Conservation (phyloP, 2,329 filamentous ascomycete species). For the Tricladium varicosporioides region DNA sequence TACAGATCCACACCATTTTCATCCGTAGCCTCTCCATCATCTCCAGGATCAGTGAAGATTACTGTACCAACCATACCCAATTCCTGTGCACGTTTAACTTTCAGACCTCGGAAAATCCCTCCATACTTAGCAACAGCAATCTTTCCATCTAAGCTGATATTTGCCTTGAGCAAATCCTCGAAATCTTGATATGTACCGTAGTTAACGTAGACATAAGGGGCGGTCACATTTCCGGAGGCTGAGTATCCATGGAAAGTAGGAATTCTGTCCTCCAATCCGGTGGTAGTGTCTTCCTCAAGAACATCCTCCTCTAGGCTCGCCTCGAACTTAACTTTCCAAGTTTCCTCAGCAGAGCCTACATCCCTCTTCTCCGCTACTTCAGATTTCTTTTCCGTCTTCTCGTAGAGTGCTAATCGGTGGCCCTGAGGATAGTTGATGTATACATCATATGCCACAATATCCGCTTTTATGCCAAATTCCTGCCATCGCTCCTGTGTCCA, state of each 20-base stretch:
- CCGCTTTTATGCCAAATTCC: conserved; percentile 64
- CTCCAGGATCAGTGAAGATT: conserved; percentile 85
- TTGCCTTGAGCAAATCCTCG: conserved; percentile 73
- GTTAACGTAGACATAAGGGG: conserved; percentile 83
- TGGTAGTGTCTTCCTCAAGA: conserved; percentile 79
- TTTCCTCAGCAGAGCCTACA: conserved; percentile 41
- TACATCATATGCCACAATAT: conserved; percentile 69
- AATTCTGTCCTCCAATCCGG: conserved; percentile 66
- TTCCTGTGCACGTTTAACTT: conserved; percentile 89
- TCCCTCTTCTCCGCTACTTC: neutral
- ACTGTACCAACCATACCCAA: conserved; percentile 83
- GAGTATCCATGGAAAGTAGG: conserved; percentile 96
- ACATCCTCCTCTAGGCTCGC: conserved; percentile 83
- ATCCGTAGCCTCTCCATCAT: conserved; percentile 80
- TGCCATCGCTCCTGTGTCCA: conserved; percentile 76
- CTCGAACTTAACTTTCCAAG: conserved; percentile 70
- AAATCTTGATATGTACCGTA: conserved; percentile 87
- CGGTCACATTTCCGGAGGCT: conserved; percentile 87
- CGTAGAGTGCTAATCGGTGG: conserved; percentile 65
- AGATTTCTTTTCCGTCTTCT: conserved; percentile 41
- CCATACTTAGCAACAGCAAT: conserved; percentile 88
- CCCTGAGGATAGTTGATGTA: conserved; percentile 77
- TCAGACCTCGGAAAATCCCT: conserved; percentile 81
- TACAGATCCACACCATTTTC: conserved; percentile 77
- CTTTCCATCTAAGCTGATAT: conserved; percentile 76